Evolutionary conservation across 1,284 basidiomycete genomes (phyloP).

Genomic region (Naganishia sp.): DNA sequence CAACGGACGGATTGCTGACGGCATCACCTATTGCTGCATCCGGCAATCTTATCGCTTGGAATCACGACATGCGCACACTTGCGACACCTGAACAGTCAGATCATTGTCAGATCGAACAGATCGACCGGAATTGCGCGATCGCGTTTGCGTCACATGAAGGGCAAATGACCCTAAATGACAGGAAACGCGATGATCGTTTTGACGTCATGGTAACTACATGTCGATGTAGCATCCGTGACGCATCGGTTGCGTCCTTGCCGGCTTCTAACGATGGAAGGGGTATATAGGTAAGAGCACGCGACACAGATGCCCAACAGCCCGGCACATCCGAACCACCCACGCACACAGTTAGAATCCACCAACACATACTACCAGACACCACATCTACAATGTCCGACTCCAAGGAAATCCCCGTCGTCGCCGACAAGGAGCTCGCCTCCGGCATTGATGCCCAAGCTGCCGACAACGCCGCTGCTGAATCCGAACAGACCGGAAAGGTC

Average conservation of each 20-base stretch:
- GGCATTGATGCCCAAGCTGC: conserved; percentile 23
- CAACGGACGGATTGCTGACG: neutral
- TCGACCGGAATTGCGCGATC: conserved; percentile 1
- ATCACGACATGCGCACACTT: neutral
- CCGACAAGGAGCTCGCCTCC: conserved; percentile 50
- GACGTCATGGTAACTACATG: conserved; percentile 11
- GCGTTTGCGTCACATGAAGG: conserved; percentile 20
- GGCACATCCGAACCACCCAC: neutral
- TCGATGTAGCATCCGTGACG: neutral
- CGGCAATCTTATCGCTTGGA: neutral
- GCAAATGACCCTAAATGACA: conserved; percentile 8
- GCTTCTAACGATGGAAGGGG: neutral
- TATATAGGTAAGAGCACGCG: neutral
- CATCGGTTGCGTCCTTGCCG: conserved; percentile 1
- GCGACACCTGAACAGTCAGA: too few relatives aligned
- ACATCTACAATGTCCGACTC: conserved; percentile 30
- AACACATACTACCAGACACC: conserved; percentile 1
- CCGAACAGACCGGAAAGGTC: conserved; percentile 43
- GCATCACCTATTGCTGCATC: neutral
- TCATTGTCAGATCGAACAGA: neutral
- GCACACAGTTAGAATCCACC: neutral
- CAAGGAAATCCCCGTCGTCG: conserved; percentile 29
- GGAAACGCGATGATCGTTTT: conserved; percentile 11
- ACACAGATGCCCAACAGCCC: too few relatives aligned
- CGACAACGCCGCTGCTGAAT: conserved; percentile 44